phyloP scores from a whole-genome alignment of 1,139 yeast species.

The Yarrowia galli region DNA sequence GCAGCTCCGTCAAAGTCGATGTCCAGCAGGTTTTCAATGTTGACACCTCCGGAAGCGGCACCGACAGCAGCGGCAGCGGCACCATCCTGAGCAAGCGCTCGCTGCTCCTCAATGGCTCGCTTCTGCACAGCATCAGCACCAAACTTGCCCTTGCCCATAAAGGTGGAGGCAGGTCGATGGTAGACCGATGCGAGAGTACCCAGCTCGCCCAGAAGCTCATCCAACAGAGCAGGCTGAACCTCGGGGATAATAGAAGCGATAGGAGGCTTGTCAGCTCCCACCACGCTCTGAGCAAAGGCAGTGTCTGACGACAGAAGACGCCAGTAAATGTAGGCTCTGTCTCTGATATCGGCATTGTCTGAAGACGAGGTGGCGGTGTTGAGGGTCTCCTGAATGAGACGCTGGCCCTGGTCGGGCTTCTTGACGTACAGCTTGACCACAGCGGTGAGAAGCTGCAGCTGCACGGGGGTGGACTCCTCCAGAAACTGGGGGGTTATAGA shows the following conservation, averaged over 20 bases:
- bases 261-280: constrained; percentile 70
- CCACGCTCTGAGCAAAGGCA: constrained; percentile 57
- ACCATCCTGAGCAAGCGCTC: constrained; percentile 78
- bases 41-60: constrained; percentile 48
- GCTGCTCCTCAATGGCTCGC: constrained; percentile 76
- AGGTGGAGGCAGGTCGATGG: constrained; percentile 79
- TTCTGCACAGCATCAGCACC: constrained; percentile 57
- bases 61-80: constrained; percentile 62
- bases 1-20: constrained; percentile 66
- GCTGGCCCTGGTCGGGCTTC: constrained; percentile 56
- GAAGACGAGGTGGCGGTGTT: constrained; percentile 80
- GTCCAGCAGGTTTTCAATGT: constrained; percentile 85
- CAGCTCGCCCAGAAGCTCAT: constrained; percentile 73
- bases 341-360: constrained; percentile 92
- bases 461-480: constrained; percentile 78
- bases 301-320: constrained; percentile 77
- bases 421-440: constrained; percentile 75
- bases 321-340: constrained; percentile 95
- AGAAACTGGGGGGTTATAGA: constrained; percentile 66
- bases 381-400: constrained; percentile 71
- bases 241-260: constrained; percentile 74
- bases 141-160: constrained; percentile 59
- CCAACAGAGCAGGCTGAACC: constrained; percentile 72
- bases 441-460: constrained; percentile 76
- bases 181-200: constrained; percentile 89